Conservation (phyloP, 257 asterid genomes). For the Solanum chiquidenum region DNA sequence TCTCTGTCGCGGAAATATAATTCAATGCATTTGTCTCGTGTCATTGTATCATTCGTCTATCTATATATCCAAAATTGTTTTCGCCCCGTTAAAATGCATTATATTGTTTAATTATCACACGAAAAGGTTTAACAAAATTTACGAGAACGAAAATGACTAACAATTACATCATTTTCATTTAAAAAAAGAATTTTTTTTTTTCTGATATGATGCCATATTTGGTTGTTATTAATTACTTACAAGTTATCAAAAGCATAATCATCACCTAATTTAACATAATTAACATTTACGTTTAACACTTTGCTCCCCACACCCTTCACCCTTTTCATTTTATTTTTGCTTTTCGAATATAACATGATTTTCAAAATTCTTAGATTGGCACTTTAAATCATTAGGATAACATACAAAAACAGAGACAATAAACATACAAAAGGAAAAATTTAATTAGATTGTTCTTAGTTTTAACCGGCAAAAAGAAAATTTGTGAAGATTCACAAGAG, state of each 20-base stretch:
- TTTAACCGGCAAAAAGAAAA: neutral
- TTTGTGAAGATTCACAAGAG: neutral
- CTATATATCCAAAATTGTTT: neutral
- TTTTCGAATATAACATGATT: neutral
- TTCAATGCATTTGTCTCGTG: too few relatives aligned
- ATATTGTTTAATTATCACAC: neutral
- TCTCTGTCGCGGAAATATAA: too few relatives aligned
- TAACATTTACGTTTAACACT: neutral
- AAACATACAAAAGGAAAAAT: neutral
- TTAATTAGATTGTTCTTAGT: neutral
- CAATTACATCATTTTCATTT: neutral
- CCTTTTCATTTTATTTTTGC: neutral
- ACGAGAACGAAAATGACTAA: neutral
- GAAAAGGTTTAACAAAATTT: neutral
- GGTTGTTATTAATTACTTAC: neutral
- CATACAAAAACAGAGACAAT: neutral
- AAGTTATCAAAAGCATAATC: neutral
- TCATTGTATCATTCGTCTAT: neutral
- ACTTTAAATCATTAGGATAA: neutral
- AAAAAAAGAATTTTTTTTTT: neutral
- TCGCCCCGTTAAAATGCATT: neutral
- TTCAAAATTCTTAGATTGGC: neutral
- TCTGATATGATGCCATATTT: neutral
- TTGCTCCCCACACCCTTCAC: neutral
- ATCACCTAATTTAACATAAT: neutral